phyloP scores from a whole-genome alignment of 2,329 filamentous ascomycete genomes.

The Achaetomium macrosporum region DNA sequence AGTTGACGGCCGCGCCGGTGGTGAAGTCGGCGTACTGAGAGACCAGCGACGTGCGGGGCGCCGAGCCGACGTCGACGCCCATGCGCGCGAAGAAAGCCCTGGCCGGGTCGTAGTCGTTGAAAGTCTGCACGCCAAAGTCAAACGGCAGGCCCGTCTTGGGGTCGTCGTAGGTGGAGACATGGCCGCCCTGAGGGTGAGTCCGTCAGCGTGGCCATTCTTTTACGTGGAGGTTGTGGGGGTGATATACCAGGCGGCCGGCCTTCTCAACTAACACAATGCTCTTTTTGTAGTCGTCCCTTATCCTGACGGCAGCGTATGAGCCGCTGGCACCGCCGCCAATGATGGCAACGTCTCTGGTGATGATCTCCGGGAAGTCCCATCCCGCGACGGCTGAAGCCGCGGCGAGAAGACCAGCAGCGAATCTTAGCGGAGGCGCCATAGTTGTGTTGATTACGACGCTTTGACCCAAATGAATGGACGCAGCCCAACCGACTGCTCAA shows the following conservation, averaged over 20 bases:
- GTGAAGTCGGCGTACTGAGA: slow-evolving; percentile 33
- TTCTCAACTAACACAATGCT: slow-evolving; percentile 34
- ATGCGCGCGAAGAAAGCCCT: slow-evolving; percentile 41
- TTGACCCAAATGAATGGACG: slow-evolving; percentile 9
- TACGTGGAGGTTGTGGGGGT: neutral
- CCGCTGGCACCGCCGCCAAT: slow-evolving; percentile 36
- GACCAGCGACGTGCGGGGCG: slow-evolving; percentile 26
- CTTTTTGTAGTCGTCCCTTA: slow-evolving; percentile 32
- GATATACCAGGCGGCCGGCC: slow-evolving; percentile 28
- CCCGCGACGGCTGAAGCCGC: slow-evolving; percentile 6
- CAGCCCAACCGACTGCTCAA: slow-evolving; percentile 8
- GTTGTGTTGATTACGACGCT: neutral
- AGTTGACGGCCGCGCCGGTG: slow-evolving; percentile 31
- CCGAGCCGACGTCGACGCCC: slow-evolving; percentile 29
- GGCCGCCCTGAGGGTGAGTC: slow-evolving; percentile 37
- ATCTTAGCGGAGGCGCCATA: neutral
- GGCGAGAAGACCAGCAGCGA: slow-evolving; percentile 3
- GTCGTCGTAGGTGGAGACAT: slow-evolving; percentile 42
- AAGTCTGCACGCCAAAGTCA: slow-evolving; percentile 36
- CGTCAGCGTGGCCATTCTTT: slow-evolving; percentile 10
- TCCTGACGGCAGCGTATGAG: slow-evolving; percentile 32
- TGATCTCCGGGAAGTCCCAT: neutral
- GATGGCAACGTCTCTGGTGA: slow-evolving; percentile 29
- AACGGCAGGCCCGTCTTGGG: slow-evolving; percentile 32
- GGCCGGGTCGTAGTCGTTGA: slow-evolving; percentile 35